Base-by-base conservation (phyloP, 1,284 basidiomycete genomes). In the Apiotrichum siamense region DNA sequence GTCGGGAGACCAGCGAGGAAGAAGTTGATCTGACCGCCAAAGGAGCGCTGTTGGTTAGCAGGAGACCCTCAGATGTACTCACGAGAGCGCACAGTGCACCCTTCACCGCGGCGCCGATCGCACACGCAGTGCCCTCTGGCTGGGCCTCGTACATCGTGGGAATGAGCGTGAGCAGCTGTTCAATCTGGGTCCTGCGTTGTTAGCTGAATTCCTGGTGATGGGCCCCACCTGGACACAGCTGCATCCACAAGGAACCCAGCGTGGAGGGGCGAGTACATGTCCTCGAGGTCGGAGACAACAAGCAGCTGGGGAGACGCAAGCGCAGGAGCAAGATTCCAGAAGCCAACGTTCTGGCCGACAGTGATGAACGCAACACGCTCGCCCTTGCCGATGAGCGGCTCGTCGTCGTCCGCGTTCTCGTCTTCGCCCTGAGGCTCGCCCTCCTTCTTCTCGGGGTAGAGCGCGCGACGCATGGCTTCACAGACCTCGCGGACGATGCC, bases 211-310 rank as follows among this genome's bases (percentile, higher is more conserved):
- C 20, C 31, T 41, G 24, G 41, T 32, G 18, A 44, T 10, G 20
- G 7, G 3, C 64, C 78, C 53, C 61, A 88, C 86, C 82, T 79
- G 38, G 83, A 85, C 52, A 84, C 80, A 53, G 71, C 66, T 1
- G 90, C 86, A 59, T 91, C 82, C 7, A 87, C 91, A 53, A 97
- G 86, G 40, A 96, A 78, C 1, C 86, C 86, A 12, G 79, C 77
- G 31, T 77, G 79, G 31, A 93, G 74, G 0, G 96, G 96, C 3
- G 89, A 75, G 70, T 94, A 98, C 25, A 92, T 84, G 61, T 98
- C 96, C 23, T 93, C 78, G 31, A 97, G 76, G 67, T 98, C 96
- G 1, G 87, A 78, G 7, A 97, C 82, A 37, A 98, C 82, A 36
- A 94, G 78, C 79, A 96, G 87, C 46, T 83, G 80, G 1, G 85